Percentiles rank a stretch among this genome's conserved stretches.
These are phyloP conservation scores for Entonaema liquescens DNA, from an alignment of 495 filamentous ascomycete genomes.

Conservation along the genomic window DNA sequence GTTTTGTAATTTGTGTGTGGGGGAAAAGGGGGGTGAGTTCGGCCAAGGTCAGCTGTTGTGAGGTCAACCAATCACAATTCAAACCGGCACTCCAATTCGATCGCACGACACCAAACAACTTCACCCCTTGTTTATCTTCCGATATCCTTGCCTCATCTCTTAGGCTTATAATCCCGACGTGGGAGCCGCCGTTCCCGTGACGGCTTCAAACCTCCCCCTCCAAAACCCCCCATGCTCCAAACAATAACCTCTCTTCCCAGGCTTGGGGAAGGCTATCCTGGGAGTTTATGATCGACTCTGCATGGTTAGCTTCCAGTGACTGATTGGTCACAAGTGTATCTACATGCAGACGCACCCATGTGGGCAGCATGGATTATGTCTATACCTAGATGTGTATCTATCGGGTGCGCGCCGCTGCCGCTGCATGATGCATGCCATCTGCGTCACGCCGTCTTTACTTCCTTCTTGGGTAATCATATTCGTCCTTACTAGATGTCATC, in stretches of 20 bases:
- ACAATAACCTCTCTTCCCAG: background rate
- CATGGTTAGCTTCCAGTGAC: constrained; percentile 26
- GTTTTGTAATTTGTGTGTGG: constrained; percentile 24
- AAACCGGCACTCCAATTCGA: constrained; percentile 36
- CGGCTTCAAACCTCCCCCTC: constrained; percentile 4
- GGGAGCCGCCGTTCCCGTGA: constrained; percentile 30
- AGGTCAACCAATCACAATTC: constrained; percentile 34
- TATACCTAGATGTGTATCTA: constrained; percentile 33
- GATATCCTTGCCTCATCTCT: constrained; percentile 12
- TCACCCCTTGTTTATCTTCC: constrained; percentile 29
- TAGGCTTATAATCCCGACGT: background rate
- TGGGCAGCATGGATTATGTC: constrained; percentile 37
- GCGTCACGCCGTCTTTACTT: constrained; percentile 40
- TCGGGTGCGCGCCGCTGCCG: constrained; percentile 43
- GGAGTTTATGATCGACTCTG: constrained; percentile 35
- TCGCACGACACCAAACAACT: constrained; percentile 30
- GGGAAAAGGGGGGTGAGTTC: constrained; percentile 27
- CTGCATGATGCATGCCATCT: constrained; percentile 50
- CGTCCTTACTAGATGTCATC: constrained; percentile 14
- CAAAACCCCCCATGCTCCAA: background rate
- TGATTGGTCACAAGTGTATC: constrained; percentile 40
- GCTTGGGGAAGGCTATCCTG: constrained; percentile 2
- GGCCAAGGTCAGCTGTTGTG: constrained; percentile 37
- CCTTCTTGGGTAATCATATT: constrained; percentile 18
- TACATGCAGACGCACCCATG: constrained; percentile 35